A percentile compares a stretch with the other conserved stretches of the same genome.
phyloP scores from a whole-genome alignment of 2,329 filamentous ascomycete genomes.

The Penicillium nordicum region DNA sequence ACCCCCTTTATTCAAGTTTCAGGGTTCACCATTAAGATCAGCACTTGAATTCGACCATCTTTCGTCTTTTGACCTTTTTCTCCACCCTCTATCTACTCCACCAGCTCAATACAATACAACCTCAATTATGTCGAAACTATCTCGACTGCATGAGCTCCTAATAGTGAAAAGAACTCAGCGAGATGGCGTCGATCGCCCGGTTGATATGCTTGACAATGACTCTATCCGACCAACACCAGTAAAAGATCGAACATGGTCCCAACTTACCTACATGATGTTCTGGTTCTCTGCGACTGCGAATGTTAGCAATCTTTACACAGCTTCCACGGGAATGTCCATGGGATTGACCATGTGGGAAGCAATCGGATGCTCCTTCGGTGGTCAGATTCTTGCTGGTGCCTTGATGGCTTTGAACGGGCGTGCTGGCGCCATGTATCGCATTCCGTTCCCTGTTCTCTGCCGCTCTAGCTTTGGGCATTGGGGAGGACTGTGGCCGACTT shows the following conservation, averaged over 20 bases:
- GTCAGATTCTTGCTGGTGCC: slow-evolving; percentile 36
- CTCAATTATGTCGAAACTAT: background rate
- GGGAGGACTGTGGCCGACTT: slow-evolving; percentile 45
- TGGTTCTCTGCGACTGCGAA: slow-evolving; percentile 43
- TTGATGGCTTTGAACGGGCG: slow-evolving; percentile 44
- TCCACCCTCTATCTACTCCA: background rate
- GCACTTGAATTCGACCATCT: background rate
- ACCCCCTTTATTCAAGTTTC: background rate
- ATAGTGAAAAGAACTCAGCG: slow-evolving; percentile 19
- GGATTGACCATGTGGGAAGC: slow-evolving; percentile 52
- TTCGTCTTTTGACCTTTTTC: background rate
- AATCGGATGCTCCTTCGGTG: slow-evolving; percentile 41
- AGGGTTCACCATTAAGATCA: background rate
- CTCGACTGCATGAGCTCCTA: slow-evolving; percentile 13
- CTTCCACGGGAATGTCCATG: slow-evolving; percentile 40
- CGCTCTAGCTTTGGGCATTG: slow-evolving; percentile 46
- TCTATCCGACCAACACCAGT: slow-evolving; percentile 42
- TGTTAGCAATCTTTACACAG: slow-evolving; percentile 41
- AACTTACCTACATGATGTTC: slow-evolving; percentile 42
- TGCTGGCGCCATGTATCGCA: slow-evolving; percentile 45
- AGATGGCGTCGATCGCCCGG: slow-evolving; percentile 12
- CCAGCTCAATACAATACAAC: background rate
- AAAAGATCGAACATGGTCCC: slow-evolving; percentile 43
- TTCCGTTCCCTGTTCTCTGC: slow-evolving; percentile 44
- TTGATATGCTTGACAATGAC: slow-evolving; percentile 38